Base-by-base conservation (phyloP, 2,329 filamentous ascomycete genomes). In the Verruconis gallopava region DNA sequence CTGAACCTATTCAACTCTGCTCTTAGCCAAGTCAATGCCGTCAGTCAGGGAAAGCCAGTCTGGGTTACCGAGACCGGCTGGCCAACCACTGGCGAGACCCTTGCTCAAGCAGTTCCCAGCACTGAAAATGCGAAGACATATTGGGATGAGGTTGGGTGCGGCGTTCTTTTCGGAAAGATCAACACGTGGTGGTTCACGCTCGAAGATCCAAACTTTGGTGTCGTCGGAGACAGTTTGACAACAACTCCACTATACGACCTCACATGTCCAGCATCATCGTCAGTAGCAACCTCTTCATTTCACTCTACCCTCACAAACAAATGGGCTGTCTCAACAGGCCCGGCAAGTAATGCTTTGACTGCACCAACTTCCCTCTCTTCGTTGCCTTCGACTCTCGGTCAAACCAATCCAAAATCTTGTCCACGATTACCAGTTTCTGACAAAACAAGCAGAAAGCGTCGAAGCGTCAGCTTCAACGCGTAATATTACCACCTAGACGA, bases 11-110 rank as follows among this genome's bases (percentile, higher is more conserved):
- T 93, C 68, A 67, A 78, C 54, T 21, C 21, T 12, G 78, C 84
- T 13, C 67, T 81, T 30, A 62, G 68, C 38, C 67, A 71, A 45
- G 83, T 81, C 22, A 60, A 71, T 47, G 61, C 56, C 13, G 77
- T 68, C 35, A 69, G 74, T 25, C 65, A 69, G 25, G 74, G 73
- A 55, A 89, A 86, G 70, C 67, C 73, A 14, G 73, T 93, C 51
- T 91, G 83, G 83, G 72, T 93, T 48, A 91, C 85, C 20, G 85
- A 93, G 71, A 91, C 85, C 13, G 86, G 86, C 49, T 91, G 83
- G 76, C 85, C 86, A 38, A 76, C 86, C 41, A 76, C 69, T 52
- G 86, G 85, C 43, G 64, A 72, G 49, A 69, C 65, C 1, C 63
- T 71, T 47, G 77, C 77, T 48, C 49, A 55, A 44, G 83, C 75